Percentiles rank a stretch among this genome's conserved stretches.
phyloP scores from a whole-genome alignment of 352 stramenopile genomes.

The Thalassiosira ordinaria region DNA sequence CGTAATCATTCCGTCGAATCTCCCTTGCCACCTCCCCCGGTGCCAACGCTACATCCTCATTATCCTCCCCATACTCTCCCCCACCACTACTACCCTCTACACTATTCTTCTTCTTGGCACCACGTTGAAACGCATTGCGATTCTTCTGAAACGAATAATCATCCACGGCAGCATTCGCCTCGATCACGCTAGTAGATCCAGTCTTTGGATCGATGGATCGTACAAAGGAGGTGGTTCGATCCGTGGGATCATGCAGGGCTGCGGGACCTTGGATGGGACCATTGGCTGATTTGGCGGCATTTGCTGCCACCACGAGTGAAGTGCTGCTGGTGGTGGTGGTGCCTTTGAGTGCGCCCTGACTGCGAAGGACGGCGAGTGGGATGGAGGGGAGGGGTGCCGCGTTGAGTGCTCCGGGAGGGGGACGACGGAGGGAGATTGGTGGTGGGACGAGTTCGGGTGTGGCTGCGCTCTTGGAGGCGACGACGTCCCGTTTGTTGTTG shows the following conservation, averaged over 20 bases:
- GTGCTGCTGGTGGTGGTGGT: not conserved
- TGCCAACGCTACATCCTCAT: conserved; percentile 36
- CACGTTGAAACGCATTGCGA: conserved; percentile 72
- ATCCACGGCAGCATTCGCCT: conserved; percentile 67
- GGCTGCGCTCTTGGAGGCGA: too few species aligned
- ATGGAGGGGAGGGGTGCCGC: conserved; percentile 50
- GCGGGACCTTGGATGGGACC: conserved; percentile 46
- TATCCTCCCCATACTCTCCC: conserved; percentile 6
- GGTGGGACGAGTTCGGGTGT: not conserved
- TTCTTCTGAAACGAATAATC: conserved; percentile 66
- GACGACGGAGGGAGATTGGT: conserved; percentile 17
- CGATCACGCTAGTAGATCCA: conserved; percentile 45
- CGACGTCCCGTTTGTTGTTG: too few species aligned
- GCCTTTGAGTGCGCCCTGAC: conserved; percentile 14
- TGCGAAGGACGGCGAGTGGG: conserved; percentile 39
- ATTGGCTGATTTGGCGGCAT: not conserved
- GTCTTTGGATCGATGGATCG: conserved; percentile 38
- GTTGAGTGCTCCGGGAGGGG: conserved; percentile 30
- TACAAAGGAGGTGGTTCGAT: conserved; percentile 36
- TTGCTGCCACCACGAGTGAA: too few species aligned
- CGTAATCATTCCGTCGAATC: conserved; percentile 53
- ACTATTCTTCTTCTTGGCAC: conserved; percentile 36
- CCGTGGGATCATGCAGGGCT: conserved; percentile 31
- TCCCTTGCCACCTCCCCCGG: conserved; percentile 46
- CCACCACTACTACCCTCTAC: conserved; percentile 45